A percentile compares a stretch with the other conserved stretches of the same genome.
These are phyloP conservation scores for Mycena leptocephala DNA, from an alignment of 768 basidiomycete species.

Conservation along the genomic window DNA sequence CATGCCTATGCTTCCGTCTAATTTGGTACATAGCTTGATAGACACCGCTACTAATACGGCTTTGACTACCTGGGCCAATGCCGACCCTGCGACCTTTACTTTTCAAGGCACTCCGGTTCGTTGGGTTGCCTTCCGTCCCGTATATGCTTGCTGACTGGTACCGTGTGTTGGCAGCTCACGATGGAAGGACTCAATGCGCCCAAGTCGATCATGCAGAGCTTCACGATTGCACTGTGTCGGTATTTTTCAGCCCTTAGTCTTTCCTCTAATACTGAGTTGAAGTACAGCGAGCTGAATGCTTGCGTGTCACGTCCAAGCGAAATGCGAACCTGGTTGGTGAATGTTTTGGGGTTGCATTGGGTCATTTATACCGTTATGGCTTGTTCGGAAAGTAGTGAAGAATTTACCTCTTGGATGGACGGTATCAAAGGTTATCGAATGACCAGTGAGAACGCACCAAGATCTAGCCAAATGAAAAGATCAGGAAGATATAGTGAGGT, in stretches of 20 bases:
- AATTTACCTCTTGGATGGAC: too few relatives aligned
- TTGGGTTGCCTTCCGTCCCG: background rate
- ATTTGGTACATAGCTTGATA: background rate
- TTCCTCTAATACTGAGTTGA: constrained; percentile 7
- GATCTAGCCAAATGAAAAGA: too few relatives aligned
- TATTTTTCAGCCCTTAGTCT: constrained; percentile 9
- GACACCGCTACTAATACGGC: background rate
- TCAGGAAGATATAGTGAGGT: too few relatives aligned
- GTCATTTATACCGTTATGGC: too few relatives aligned
- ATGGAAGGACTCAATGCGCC: constrained; percentile 10
- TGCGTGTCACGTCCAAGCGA: constrained; percentile 12
- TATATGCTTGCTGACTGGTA: background rate
- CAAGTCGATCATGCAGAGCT: constrained; percentile 1
- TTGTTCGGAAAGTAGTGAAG: too few relatives aligned
- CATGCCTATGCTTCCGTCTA: background rate
- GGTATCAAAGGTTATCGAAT: too few relatives aligned
- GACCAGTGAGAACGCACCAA: too few relatives aligned
- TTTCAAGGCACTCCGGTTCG: constrained; percentile 3
- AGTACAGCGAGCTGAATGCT: constrained; percentile 6
- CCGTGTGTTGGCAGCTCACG: background rate
- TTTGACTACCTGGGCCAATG: constrained; percentile 8
- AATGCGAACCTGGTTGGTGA: constrained; percentile 3
- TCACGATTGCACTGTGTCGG: constrained; percentile 13
- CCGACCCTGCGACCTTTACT: constrained; percentile 1
- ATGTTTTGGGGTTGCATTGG: too few relatives aligned